Percentiles rank a stretch among this genome's conserved stretches.
phyloP scores from a whole-genome alignment of 257 asterid species.

The Thymus quinquecostatus region DNA sequence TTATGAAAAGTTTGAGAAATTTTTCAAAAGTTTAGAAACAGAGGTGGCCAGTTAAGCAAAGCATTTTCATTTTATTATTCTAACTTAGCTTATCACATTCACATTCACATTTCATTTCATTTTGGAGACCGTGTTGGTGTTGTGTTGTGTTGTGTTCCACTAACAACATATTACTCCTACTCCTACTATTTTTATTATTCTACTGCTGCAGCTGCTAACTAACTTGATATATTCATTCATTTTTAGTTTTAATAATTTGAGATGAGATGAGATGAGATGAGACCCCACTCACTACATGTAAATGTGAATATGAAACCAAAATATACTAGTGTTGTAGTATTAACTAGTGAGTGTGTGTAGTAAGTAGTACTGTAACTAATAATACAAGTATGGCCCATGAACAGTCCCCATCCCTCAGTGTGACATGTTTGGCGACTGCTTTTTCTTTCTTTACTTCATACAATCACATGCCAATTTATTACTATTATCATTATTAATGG shows the following conservation, averaged over 20 bases:
- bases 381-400: not conserved
- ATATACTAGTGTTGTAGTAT: too few relatives aligned
- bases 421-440: slow-evolving; percentile 31
- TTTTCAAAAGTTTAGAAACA: slow-evolving; percentile 19
- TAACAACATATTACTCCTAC: too few relatives aligned
- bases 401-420: slow-evolving; percentile 8
- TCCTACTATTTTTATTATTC: too few relatives aligned
- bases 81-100: slow-evolving; percentile 6
- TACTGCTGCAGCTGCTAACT: too few relatives aligned
- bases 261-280: too few relatives aligned
- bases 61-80: not conserved
- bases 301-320: too few relatives aligned
- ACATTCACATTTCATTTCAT: not conserved
- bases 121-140: not conserved
- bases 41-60: slow-evolving; percentile 24
- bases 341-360: too few relatives aligned
- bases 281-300: too few relatives aligned
- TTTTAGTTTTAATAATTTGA: too few relatives aligned
- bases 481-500: not conserved
- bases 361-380: not conserved
- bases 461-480: not conserved
- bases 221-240: too few relatives aligned
- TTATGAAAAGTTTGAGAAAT: not conserved
- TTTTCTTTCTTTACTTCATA: slow-evolving; percentile 1
- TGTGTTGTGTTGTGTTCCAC: too few relatives aligned